Base-by-base conservation (phyloP, 352 stramenopile species). In the Halophytophthora batemanensis region DNA sequence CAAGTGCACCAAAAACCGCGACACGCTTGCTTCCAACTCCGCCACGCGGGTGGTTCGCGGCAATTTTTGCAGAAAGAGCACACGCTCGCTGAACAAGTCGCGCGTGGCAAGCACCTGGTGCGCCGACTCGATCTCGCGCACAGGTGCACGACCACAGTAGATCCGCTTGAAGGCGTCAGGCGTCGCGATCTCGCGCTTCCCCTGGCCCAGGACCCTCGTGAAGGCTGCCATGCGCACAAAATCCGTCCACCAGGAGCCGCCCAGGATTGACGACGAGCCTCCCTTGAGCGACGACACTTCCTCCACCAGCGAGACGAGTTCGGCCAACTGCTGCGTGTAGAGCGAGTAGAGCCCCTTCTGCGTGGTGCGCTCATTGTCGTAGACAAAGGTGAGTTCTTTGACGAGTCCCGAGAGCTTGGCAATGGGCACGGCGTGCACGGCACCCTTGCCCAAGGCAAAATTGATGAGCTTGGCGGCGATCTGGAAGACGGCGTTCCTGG, bases 51-150 rank as follows among this genome's bases (percentile, higher is more conserved):
- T 55, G 3, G 81, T 91, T n/a, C 58, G 47, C n/a, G 81, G 81
- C 10, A 91, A 31, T 42, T 81, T 83, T 46, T 91, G 81, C 17
- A 91, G 43, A 25, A 91, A 46, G 14, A 91, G 56, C 37, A 91
- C 59, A 15, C 81, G 63, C 36, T 79, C 61, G 15, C 54, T 64
- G 25, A 75, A 76, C 19, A 82, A 60, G 37, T 89, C 74, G 4
- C 56, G 35, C 1, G 45, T 43, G 31, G 64, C 56, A 8, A 82
- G 49, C 3, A 50, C 38, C 15, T 45, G 44, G 25, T 75, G 64
- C 0, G 71, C 71, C 14, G 41, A 51, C 19, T 85, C 60, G 31
- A 91, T 68, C 40, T 87, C 81, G 25, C 74, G 73, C 12, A 80
- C 61, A 34, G 78, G 81, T 12, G 74, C 69, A 21, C 81, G 76